Conservation (phyloP, 176 grass and related monocot genomes). For the Phragmites australis region DNA sequence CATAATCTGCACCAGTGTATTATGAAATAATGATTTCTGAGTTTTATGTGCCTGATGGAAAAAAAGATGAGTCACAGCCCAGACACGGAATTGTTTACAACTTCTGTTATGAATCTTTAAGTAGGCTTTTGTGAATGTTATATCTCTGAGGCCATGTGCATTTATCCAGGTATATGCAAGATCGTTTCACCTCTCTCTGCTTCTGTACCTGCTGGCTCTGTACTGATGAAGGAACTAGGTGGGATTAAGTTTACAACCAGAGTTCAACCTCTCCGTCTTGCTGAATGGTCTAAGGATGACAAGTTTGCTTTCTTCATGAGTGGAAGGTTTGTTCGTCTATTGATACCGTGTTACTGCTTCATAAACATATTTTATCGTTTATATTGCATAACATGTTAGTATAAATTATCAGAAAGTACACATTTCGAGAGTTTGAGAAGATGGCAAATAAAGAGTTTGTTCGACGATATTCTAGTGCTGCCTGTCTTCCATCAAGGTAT, state of each 20-base stretch:
- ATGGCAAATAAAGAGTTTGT: constrained; percentile 94
- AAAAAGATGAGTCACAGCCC: not conserved
- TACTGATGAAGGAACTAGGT: constrained; percentile 84
- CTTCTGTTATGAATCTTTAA: constrained; percentile 2
- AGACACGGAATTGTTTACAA: not conserved
- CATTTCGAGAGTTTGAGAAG: constrained; percentile 96
- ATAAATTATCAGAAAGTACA: constrained; percentile 79
- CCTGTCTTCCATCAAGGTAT: constrained; percentile 77
- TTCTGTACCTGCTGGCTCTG: constrained; percentile 73
- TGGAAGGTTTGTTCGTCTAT: constrained; percentile 69
- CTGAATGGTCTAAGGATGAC: constrained; percentile 88
- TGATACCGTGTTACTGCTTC: not conserved
- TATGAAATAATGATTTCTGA: not conserved
- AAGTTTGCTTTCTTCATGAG: constrained; percentile 96
- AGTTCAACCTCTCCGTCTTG: constrained; percentile 90
- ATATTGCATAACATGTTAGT: constrained; percentile 22
- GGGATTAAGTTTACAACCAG: constrained; percentile 87
- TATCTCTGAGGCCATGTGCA: not conserved
- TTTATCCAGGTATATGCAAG: constrained; percentile 86
- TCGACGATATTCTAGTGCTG: constrained; percentile 84
- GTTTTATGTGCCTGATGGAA: constrained; percentile 14
- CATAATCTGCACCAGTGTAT: not conserved
- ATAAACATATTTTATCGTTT: constrained; percentile 3
- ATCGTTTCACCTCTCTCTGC: constrained; percentile 83
- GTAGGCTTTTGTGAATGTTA: constrained; percentile 9